phyloP scores from a whole-genome alignment of 768 basidiomycete species.

The Fibroporia radiculosa region DNA sequence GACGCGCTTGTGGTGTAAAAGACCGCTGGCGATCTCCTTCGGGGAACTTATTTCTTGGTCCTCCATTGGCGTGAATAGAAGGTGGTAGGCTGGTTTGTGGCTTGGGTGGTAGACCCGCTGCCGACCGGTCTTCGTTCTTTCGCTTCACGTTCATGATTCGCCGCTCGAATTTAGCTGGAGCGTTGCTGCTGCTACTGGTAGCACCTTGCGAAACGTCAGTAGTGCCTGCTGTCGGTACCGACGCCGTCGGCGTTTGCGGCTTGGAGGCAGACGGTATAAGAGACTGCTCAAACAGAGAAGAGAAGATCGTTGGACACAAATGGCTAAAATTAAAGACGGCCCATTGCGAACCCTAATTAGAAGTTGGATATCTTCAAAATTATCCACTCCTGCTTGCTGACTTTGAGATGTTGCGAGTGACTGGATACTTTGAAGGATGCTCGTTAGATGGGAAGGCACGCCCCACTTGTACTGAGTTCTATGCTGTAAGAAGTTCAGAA shows the following conservation, averaged over 20 bases:
- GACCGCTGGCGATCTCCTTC: slow-evolving; percentile 1
- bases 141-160: slow-evolving; percentile 20
- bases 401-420: slow-evolving; percentile 6
- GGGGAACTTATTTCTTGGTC: neutral
- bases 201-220: slow-evolving; percentile 18
- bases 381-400: slow-evolving; percentile 7
- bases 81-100: slow-evolving; percentile 3
- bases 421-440: slow-evolving; percentile 13
- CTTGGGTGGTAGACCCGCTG: neutral
- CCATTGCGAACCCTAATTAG: slow-evolving; percentile 28
- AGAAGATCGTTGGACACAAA: slow-evolving; percentile 21
- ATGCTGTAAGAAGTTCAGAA: slow-evolving; percentile 14
- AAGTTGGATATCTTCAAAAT: slow-evolving; percentile 17
- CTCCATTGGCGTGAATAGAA: neutral
- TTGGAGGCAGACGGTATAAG: slow-evolving; percentile 15
- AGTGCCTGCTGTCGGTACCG: slow-evolving; percentile 2
- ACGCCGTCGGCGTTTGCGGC: slow-evolving; percentile 3
- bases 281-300: slow-evolving; percentile 24
- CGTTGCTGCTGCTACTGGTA: slow-evolving; percentile 7
- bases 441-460: slow-evolving; percentile 8
- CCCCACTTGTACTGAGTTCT: slow-evolving; percentile 13
- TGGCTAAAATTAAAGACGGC: slow-evolving; percentile 20
- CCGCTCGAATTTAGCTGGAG: slow-evolving; percentile 9
- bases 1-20: slow-evolving; percentile 1
- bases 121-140: slow-evolving; percentile 9